Conservation (phyloP, 1,284 basidiomycete species). For the Apiotrichum brassicae region DNA sequence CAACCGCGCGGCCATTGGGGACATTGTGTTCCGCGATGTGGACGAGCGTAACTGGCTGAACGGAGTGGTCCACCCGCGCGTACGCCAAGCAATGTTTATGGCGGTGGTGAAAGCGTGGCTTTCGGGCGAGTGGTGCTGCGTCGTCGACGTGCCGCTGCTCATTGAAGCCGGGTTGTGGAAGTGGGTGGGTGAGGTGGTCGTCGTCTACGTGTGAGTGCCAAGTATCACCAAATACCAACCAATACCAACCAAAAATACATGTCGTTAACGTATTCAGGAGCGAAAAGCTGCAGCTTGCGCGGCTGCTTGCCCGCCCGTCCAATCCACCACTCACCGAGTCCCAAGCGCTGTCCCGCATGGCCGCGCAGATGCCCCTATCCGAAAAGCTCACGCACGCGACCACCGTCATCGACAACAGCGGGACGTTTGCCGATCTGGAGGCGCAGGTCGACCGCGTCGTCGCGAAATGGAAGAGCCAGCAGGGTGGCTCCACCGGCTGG, state of each 20-base stretch:
- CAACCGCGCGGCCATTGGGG: slow-evolving; percentile 76
- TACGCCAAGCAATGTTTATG: slow-evolving; percentile 68
- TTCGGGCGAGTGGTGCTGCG: slow-evolving; percentile 65
- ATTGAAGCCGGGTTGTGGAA: slow-evolving; percentile 85
- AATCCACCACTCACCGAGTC: slow-evolving; percentile 51
- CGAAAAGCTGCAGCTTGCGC: slow-evolving; percentile 61
- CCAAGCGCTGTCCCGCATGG: slow-evolving; percentile 64
- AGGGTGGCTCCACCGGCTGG: slow-evolving; percentile 48
- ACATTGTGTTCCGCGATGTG: slow-evolving; percentile 75
- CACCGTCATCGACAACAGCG: slow-evolving; percentile 82
- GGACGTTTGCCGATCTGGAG: slow-evolving; percentile 61
- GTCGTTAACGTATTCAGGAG: slow-evolving; percentile 29
- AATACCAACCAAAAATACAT: no score
- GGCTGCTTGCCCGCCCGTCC: slow-evolving; percentile 64
- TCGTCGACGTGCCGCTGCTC: slow-evolving; percentile 89
- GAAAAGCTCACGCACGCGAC: slow-evolving; percentile 80
- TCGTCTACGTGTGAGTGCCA: slow-evolving; percentile 62
- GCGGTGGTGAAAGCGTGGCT: slow-evolving; percentile 68
- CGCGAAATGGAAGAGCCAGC: slow-evolving; percentile 54
- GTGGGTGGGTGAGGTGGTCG: slow-evolving; percentile 73
- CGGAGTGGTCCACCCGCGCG: slow-evolving; percentile 81
- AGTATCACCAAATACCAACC: no score
- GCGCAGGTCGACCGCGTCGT: slow-evolving; percentile 65
- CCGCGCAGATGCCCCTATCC: slow-evolving; percentile 72
- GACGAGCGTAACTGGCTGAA: slow-evolving; percentile 69